These are phyloP conservation scores for Solanum rostratum DNA, from an alignment of 257 asterid genomes.

Conservation along the genomic window DNA sequence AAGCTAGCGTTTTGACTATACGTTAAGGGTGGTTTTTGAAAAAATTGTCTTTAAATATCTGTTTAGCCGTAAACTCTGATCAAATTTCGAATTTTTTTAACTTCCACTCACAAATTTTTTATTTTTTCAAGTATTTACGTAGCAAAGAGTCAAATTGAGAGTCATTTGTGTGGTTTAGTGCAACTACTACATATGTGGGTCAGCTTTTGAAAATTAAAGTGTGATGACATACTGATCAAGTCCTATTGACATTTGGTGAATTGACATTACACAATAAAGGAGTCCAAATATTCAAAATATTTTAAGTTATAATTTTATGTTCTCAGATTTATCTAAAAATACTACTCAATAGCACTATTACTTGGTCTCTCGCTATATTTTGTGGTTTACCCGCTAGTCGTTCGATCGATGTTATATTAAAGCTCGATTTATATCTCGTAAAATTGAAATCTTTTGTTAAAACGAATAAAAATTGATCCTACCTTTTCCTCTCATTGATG, in stretches of 20 bases:
- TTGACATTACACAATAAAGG: background rate
- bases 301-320: background rate
- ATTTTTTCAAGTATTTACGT: no score
- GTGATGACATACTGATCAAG: background rate
- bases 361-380: background rate
- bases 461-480: background rate
- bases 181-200: background rate
- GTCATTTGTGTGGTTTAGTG: background rate
- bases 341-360: background rate
- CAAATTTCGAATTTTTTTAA: no score
- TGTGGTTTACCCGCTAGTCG: fast-evolving
- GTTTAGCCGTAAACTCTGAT: no score
- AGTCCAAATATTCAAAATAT: background rate
- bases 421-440: background rate
- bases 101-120: no score
- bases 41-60: no score
- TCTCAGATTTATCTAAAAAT: background rate
- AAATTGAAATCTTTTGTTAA: background rate
- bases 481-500: background rate
- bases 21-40: no score
- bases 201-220: background rate
- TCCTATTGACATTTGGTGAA: background rate
- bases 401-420: fast-evolving
- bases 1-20: no score
- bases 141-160: background rate